These are phyloP conservation scores for Sporothrix euskadiensis DNA, from an alignment of 2,329 filamentous ascomycete species.

Conservation along the genomic window DNA sequence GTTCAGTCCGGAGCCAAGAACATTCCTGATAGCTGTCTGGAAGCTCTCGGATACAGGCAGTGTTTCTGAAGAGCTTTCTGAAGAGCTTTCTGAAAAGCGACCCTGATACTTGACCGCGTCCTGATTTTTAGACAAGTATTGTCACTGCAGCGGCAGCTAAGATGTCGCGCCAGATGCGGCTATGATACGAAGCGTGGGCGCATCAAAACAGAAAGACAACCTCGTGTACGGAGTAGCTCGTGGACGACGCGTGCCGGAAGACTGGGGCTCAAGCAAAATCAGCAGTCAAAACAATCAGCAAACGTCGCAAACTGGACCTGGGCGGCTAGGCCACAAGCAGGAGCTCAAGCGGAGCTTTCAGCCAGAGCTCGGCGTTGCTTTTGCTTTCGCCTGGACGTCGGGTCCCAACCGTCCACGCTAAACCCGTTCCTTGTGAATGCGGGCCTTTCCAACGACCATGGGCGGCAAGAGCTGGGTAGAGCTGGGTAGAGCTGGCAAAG, in stretches of 20 bases:
- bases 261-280: background rate
- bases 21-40: background rate
- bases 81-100: too few relatives aligned
- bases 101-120: background rate
- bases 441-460: background rate
- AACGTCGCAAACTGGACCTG: background rate
- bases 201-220: background rate
- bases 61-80: background rate
- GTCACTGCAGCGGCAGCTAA: background rate
- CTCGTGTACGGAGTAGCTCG: background rate
- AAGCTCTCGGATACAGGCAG: background rate
- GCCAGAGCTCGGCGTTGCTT: background rate
- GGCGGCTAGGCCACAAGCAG: slow-evolving; percentile 11
- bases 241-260: background rate
- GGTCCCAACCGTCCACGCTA: background rate
- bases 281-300: background rate
- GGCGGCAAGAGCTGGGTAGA: background rate
- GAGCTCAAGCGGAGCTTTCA: background rate
- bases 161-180: background rate
- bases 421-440: background rate
- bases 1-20: background rate
- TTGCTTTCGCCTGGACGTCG: background rate
- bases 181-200: too few relatives aligned
- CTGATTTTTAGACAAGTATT: background rate
- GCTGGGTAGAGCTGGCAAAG: background rate